Base-by-base conservation (phyloP, 768 basidiomycete genomes). In the Epithele typhae region DNA sequence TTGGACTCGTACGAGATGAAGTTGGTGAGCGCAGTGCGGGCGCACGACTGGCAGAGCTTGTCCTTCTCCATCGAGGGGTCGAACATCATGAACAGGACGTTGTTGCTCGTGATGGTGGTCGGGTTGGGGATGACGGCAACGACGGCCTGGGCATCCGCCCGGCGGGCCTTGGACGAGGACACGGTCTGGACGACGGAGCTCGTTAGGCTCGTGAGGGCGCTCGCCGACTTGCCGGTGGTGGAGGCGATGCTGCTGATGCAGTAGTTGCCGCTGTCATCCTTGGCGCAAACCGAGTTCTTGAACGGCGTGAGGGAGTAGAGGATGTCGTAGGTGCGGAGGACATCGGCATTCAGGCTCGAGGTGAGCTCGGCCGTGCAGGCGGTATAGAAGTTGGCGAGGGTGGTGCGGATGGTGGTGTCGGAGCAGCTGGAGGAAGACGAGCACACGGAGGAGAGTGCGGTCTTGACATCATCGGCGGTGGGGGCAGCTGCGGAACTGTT, bases 81-180 rank as follows among this genome's bases (percentile, higher is more conserved):
- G 60, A 88, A 75, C 82, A 87, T 82, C 54, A 97, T 72, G 86
- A 90, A 96, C 27, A 79, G 71, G 45, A 96, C 65, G 72, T 86
- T 89, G 60, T 76, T 76, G 37, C 68, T 54, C 37, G 56, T 51
- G 68, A 74, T 85, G 9, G 76, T 75, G 9, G 71, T 70, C 37
- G 73, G 63, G 66, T 89, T 82, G 48, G 82, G 83, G 23, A 56
- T 35, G 10, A 71, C 44, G 24, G 61, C 53, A 7, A 59, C 46
- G 15, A 75, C 57, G n/a, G 53, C 36, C 63, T 67, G 69, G 10
- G 62, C 63, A 25, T 40, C 52, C 22, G 40, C 58, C 24, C 51
- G 62, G 30, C 51, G 53, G 30, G 51, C 25, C 15, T 44, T 43
- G 53, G 50, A 23, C 57, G 51, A 40, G 21, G 54, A 49, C 14